Base-by-base conservation (phyloP, 345 rosid genomes). In the Linum lewisii region DNA sequence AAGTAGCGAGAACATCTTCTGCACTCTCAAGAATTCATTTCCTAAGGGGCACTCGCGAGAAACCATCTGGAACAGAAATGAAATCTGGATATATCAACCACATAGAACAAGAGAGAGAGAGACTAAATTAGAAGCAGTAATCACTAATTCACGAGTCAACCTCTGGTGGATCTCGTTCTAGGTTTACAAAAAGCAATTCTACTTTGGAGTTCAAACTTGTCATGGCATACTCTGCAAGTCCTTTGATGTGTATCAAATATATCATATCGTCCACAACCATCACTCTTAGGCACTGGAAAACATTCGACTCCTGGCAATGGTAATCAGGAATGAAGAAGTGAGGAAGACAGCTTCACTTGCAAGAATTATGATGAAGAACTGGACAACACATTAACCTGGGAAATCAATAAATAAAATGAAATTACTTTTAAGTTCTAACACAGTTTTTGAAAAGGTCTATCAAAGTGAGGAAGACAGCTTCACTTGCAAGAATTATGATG, bases 211-310 rank as follows among this genome's bases (percentile, higher is more conserved):
- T 75, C 77, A 92, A 74, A 79, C 90, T 84, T 49, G 79, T 75
- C 7, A 57, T 70, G 15, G 75, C 88, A 70, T 76, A 73, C 72
- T 84, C 71, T 1, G 86, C 79, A 11, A 88, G 71, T 57, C 65
- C 86, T 74, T 66, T 78, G 19, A 66, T 67, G 59, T 88, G 90
- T 45, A 83, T 68, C 78, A 92, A 66, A 73, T 84, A 92, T 69
- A 92, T 84, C 95, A 92, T 92, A 57, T 88, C 98, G 24, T 88
- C 96, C 44, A 92, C 75, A 37, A 84, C 70, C 93, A 88, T 84
- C 47, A 88, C 82, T 66, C 68, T 92, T 50, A 92, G 70, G 61
- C 75, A 70, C 68, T 86, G 79, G 45, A 79, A 86, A 49, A 68
- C 37, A 25, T 69, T 62, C 22, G 87, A 75, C 52, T 75, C 90